Evolutionary conservation across 495 filamentous ascomycete species (phyloP), one percentile per base, ranked within the genome.

Genomic region (Talaromyces nanjingensis): DNA sequence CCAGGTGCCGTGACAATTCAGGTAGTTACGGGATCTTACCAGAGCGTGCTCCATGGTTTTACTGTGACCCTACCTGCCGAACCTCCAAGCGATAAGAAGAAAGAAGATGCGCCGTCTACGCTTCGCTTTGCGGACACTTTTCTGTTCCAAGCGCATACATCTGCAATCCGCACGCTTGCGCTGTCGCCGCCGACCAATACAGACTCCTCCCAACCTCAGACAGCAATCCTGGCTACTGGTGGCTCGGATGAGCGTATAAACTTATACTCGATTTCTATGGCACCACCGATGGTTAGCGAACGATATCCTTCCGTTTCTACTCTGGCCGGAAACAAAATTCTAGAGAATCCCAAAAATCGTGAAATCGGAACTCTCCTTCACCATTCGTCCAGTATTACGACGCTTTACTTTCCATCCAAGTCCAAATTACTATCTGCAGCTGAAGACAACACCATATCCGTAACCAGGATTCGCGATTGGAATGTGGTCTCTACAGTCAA

Each of bases 181-280:
- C 74, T 98, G 66, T 97, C 92, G 0, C 91, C 93, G 1, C 81
- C 88, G 3, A 87, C 91, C 16, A 83, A 82, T 11, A 67, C 74
- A 59, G 76, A 77, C 65, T 71, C 75, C 49, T 77, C 82, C 4
- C 76, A 82, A 42, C 78, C 84, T 0, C 85, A 88, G 68, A 96
- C 91, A 71, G 81, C 94, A 57, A 86, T 92, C 58, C 84, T 98
- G 58, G 94, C 96, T 55, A 96, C 85, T 31, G 96, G 96, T 64
- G 86, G 88, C 73, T 91, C 90, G 22, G 94, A 99, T 77, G 91
- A 96, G 74, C 88, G 89, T 45, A 90, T 99, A 77, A 96, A 98
- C 72, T 83, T 99, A 64, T 98, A 97, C 80, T 89, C 89, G 57
- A 78, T 99, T 56, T 94, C 92, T 12, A 89, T 90, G 31, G 81